Evolutionary conservation across 1,284 basidiomycete species (phyloP), one percentile per base, ranked within the genome.

Genomic region (Moesziomyces antarcticus): DNA sequence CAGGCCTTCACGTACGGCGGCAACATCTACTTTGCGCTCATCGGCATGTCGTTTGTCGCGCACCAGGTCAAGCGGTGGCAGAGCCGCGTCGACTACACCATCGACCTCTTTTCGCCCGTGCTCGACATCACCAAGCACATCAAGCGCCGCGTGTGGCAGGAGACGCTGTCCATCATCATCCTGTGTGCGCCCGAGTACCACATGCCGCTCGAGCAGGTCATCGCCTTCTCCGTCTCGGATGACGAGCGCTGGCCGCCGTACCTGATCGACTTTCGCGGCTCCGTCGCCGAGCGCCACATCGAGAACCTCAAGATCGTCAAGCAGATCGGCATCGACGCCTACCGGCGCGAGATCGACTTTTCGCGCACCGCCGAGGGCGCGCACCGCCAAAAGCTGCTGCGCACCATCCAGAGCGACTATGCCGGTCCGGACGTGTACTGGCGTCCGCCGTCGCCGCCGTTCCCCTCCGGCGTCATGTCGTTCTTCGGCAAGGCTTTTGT

Each of bases 101-200:
- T 92, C 69, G 91, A 92, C 81, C 87, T 92, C 52, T 92, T 92
- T 80, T 92, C 91, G n/a, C 90, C 91, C 27, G 86, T 88, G 87
- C 83, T 93, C 62, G 89, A 92, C 82, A 83, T 90, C 45, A 88
- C 89, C 1, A 83, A 88, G 69, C 92, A 93, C 78, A 87, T 89
- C 41, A 89, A 87, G 66, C 88, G 91, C 13, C 88, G 92, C 6
- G 90, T 93, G n/a, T 92, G 91, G 91, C 90, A 93, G 79, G 92
- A 93, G 82, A 88, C 91, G 8, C 86, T 93, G 27, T 89, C 90
- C 0, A 88, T 89, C 0, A 84, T 93, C 7, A 83, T 93, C 16
- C 86, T 93, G 25, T 90, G 89, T 1, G 87, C 85, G 61, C 85
- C 88, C 1, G 87, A 88, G 40, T 90, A 88, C 75, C 86, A 86